Percentiles rank a stretch among this genome's conserved stretches.
These are phyloP conservation scores for Acanthochlamys bracteata DNA, from an alignment of 106 monocot species.

Conservation along the genomic window DNA sequence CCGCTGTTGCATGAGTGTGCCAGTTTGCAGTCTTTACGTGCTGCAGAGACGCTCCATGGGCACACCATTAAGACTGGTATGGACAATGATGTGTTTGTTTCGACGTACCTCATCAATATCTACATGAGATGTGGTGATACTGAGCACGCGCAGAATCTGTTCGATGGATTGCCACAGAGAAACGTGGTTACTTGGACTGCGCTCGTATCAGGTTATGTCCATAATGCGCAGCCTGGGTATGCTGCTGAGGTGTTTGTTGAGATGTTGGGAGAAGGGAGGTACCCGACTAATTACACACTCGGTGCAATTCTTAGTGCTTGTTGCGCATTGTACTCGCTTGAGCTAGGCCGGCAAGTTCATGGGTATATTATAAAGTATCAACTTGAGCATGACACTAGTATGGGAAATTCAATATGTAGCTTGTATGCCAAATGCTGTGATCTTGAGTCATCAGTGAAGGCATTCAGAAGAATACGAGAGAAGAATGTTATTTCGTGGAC, in stretches of 20 bases:
- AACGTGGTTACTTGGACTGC: slow-evolving; percentile 69
- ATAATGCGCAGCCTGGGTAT: slow-evolving; percentile 37
- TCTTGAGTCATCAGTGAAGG: slow-evolving; percentile 45
- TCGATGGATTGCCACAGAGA: slow-evolving; percentile 36
- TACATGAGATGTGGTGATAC: slow-evolving; percentile 64
- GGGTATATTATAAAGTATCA: slow-evolving; percentile 63
- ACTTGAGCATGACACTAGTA: slow-evolving; percentile 37
- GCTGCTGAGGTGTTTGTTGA: slow-evolving; percentile 45
- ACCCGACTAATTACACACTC: slow-evolving; percentile 72
- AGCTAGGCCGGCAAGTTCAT: slow-evolving; percentile 69
- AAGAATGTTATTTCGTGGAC: slow-evolving; percentile 97
- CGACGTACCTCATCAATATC: slow-evolving; percentile 53
- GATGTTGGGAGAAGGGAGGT: slow-evolving; percentile 32
- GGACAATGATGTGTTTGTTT: slow-evolving; percentile 38
- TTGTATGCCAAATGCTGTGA: slow-evolving; percentile 74
- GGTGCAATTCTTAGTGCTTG: slow-evolving; percentile 60
- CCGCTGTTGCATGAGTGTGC: slow-evolving; percentile 67
- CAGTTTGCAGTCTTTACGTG: slow-evolving; percentile 18
- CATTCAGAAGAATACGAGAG: slow-evolving; percentile 38
- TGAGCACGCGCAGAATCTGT: slow-evolving; percentile 39
- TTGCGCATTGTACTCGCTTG: slow-evolving; percentile 19
- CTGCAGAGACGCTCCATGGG: slow-evolving; percentile 40
- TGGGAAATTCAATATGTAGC: slow-evolving; percentile 64
- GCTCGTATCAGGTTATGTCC: slow-evolving; percentile 70
- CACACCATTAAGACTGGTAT: slow-evolving; percentile 66